Conservation (phyloP, 2,329 filamentous ascomycete species). For the Paecilomyces formosus region DNA sequence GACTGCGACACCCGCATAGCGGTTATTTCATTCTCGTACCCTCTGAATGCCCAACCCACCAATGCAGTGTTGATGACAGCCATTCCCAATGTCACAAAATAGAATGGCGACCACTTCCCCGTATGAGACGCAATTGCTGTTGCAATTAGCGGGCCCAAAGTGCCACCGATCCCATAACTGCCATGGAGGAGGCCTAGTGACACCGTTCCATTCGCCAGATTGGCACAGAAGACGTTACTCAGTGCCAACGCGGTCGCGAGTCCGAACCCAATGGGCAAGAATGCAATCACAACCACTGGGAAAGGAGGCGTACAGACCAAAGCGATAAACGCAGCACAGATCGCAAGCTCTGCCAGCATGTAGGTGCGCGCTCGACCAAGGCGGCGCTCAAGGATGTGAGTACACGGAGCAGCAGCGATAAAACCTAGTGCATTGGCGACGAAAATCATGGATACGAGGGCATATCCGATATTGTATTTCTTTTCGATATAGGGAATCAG, state of each 20-base stretch:
- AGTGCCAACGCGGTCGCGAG: slow-evolving; percentile 45
- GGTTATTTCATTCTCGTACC: slow-evolving; percentile 57
- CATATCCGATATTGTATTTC: slow-evolving; percentile 69
- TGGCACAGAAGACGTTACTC: slow-evolving; percentile 51
- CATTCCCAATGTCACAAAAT: slow-evolving; percentile 57
- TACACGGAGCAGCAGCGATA: slow-evolving; percentile 61
- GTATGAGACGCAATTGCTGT: slow-evolving; percentile 61
- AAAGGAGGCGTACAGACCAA: slow-evolving; percentile 65
- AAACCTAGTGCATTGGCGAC: slow-evolving; percentile 71
- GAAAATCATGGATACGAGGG: slow-evolving; percentile 73
- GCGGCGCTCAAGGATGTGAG: slow-evolving; percentile 54
- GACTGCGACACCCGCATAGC: slow-evolving; percentile 35
- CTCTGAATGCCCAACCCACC: slow-evolving; percentile 60
- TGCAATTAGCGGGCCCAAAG: slow-evolving; percentile 61
- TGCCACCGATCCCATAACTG: slow-evolving; percentile 53
- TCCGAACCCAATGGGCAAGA: slow-evolving; percentile 57
- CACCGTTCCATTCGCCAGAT: slow-evolving; percentile 44
- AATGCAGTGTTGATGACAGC: slow-evolving; percentile 50
- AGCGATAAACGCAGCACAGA: slow-evolving; percentile 56
- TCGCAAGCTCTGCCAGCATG: slow-evolving; percentile 49
- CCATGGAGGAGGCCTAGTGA: slow-evolving; percentile 36
- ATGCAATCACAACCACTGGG: slow-evolving; percentile 56
- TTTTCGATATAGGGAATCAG: slow-evolving; percentile 74
- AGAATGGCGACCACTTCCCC: slow-evolving; percentile 65
- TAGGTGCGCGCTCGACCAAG: slow-evolving; percentile 61